Evolutionary conservation across 768 basidiomycete species (phyloP), one percentile per base, ranked within the genome.

Genomic region (Cyclocybe cylindracea): DNA sequence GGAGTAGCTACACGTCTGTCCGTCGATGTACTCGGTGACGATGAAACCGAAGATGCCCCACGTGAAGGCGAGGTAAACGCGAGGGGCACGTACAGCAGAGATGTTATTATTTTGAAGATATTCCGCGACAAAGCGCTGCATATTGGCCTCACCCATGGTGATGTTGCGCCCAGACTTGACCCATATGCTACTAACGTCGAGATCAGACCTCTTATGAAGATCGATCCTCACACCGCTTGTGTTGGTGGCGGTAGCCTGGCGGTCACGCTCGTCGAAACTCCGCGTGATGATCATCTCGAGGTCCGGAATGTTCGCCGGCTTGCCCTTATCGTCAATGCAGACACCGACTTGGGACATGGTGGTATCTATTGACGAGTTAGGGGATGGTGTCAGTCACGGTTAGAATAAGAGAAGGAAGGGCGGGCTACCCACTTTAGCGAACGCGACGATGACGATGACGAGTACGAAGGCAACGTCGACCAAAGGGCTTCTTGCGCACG

Each of bases 11-110:
- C 56, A 59, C 18, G 35, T 32, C 33, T 31, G 18, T 24, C 43
- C 56, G 32, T 56, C 39, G 32, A 59, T 50, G 51, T 57, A 59
- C 46, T 59, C 57, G 29, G 45, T 53, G 10, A 59, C 57, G 38
- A 59, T 59, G 46, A 55, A 59, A 10, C 57, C 24, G 24, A 24
- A 24, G 24, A 24, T 24, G 24, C 24, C 24, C 24, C 24, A 24
- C 24, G 24, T 24, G 18, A 47, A 46, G 38, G 49, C 44, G 37
- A 53, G 24, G 32, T 47, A 59, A 44, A 56, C 46, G 7, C 36
- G 45, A 34, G 57, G 57, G 33, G 39, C 45, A 31, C 55, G 50
- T 45, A 59, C 50, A 29, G 37, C 45, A 11, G 49, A 6, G 24
- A 4, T 14, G 5, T 16, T 24, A 10, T 5, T 7, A 9, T 18